Conservation (phyloP, 139 green algal species). For the Nannochloris sp. region DNA sequence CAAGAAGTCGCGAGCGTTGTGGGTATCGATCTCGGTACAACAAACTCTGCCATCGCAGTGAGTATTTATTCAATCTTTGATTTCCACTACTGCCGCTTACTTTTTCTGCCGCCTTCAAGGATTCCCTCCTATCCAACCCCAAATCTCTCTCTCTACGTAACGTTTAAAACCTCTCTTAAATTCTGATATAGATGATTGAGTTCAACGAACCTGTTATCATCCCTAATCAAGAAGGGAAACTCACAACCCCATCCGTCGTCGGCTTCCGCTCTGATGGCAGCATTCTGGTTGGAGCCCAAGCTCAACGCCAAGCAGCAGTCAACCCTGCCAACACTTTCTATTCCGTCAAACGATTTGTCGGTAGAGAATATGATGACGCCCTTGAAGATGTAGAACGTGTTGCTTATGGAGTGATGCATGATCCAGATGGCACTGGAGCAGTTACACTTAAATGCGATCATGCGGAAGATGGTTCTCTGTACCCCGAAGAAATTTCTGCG, state of each 20-base stretch:
- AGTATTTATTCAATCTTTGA: background rate
- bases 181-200: conserved; percentile 26
- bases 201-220: conserved; percentile 48
- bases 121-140: background rate
- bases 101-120: background rate
- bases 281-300: conserved; percentile 51
- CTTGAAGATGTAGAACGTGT: conserved; percentile 38
- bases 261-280: conserved; percentile 35
- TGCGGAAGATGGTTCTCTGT: conserved; percentile 17
- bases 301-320: conserved; percentile 24
- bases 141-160: background rate
- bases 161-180: background rate
- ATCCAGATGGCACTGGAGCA: conserved; percentile 5
- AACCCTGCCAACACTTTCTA: conserved; percentile 65
- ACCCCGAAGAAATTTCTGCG: conserved; percentile 72
- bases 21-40: conserved; percentile 97
- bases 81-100: too few relatives aligned
- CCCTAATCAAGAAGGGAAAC: conserved; percentile 41
- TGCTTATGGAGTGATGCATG: conserved; percentile 28
- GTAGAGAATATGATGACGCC: conserved; percentile 36
- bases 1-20: conserved; percentile 28
- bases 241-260: conserved; percentile 68
- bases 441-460: conserved; percentile 8
- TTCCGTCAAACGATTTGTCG: conserved; percentile 85
- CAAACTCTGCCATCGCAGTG: conserved; percentile 86